A percentile compares a stretch with the other conserved stretches of the same genome.
Evolutionary conservation across 2,329 filamentous ascomycete species (phyloP).

Genomic region (Xylaria sp.): DNA sequence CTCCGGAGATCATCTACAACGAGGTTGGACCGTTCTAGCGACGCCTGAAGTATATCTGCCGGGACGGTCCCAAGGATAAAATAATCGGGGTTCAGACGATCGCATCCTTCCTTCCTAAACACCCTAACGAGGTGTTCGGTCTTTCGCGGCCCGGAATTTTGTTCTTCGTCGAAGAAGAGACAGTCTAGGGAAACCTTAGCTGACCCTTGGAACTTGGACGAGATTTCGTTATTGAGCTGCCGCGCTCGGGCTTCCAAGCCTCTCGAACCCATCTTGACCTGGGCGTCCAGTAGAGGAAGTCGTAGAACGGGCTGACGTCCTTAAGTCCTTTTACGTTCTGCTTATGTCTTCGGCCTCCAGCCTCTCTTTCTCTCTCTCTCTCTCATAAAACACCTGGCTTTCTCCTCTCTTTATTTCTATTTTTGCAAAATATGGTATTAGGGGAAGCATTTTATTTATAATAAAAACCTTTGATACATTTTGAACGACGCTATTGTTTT

Average conservation of each 20-base stretch:
- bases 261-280: no score
- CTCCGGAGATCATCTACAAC: background rate
- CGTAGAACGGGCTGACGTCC: no score
- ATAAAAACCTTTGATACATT: no score
- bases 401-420: no score
- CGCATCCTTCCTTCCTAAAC: slow-evolving; percentile 3
- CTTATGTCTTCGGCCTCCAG: no score
- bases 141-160: background rate
- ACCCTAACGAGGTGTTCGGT: background rate
- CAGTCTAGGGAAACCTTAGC: slow-evolving; percentile 1
- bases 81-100: slow-evolving; percentile 3
- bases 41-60: background rate
- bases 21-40: background rate
- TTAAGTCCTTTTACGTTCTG: no score
- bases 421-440: no score
- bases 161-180: background rate
- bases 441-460: no score
- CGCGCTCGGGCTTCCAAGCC: slow-evolving; percentile 1
- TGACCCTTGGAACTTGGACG: slow-evolving; percentile 1
- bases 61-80: background rate
- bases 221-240: slow-evolving; percentile 11
- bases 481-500: no score
- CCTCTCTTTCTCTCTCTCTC: no score
- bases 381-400: no score
- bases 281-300: no score